Conservation (phyloP, 768 basidiomycete species). For the Hericium coralloides region DNA sequence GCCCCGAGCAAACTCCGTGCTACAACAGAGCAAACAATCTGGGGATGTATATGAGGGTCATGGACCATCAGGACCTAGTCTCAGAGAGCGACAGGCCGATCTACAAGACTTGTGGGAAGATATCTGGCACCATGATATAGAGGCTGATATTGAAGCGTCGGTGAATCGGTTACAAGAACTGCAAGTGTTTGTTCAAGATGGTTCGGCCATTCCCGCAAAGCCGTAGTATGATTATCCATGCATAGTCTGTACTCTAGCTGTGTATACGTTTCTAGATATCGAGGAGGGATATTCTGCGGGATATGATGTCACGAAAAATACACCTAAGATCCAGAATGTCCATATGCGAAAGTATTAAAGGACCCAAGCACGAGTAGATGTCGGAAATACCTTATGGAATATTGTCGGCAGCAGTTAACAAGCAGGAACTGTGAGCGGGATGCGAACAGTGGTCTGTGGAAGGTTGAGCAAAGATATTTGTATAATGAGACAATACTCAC, state of each 20-base stretch:
- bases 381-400: no score
- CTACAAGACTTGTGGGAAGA: conserved; percentile 34
- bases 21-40: conserved; percentile 29
- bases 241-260: no score
- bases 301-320: no score
- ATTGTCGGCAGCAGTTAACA: conserved; percentile 32
- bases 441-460: conserved; percentile 50
- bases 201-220: no score
- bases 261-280: no score
- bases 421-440: conserved; percentile 78
- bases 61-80: conserved; percentile 22
- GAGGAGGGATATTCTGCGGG: no score
- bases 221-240: no score
- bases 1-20: conserved; percentile 42
- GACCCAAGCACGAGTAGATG: no score
- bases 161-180: background rate
- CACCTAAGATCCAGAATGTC: no score
- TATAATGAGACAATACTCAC: conserved; percentile 27
- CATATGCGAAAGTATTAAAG: no score
- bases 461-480: background rate
- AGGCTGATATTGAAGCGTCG: background rate
- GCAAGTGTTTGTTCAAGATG: background rate
- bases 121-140: conserved; percentile 38
- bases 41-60: conserved; percentile 38
- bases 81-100: conserved; percentile 25